Base-by-base conservation (phyloP, 139 green algal species). In the Picochlorum sp. region DNA sequence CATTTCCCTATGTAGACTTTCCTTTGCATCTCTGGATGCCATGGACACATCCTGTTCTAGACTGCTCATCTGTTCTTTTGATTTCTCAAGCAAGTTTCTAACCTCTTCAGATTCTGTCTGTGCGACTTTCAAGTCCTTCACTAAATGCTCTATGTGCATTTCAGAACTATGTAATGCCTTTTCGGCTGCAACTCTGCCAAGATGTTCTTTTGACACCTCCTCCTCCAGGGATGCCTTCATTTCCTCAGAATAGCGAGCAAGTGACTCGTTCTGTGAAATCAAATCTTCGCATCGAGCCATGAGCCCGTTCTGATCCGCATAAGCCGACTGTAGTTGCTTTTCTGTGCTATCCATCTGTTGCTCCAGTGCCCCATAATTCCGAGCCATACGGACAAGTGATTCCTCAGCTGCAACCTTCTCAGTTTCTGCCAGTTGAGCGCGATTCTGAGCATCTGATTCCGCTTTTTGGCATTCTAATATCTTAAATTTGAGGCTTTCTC, bases 21-120 rank as follows among this genome's bases (percentile, higher is more conserved):
- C 65, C 30, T 64, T 65, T 37, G 62, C 65, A 29, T 73, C 65
- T 50, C 66, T 54, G 30, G 51, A 13, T 25, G 65, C 65, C 47
- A 65, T 33, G 51, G 54, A 32, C 20, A 36, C 50, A 22, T 59
- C 52, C 20, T 41, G 12, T 22, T 59, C 52, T 5, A 59, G 24
- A 18, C 53, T 30, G 0, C n/a, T 18, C 4, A 59, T 43, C 8
- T 51, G 10, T 0, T 36, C 29, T 8, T 55, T 16, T 26, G 13
- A 26, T 36, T 16, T 24, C 8, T 32, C 30, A 20, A 33, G 16
- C 14, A 14, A 16, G 28, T 22, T 5, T 2, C 20, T 22, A 26
- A 40, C 33, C 3, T 22, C 55, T 22, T 26, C 28, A 12, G 16
- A 24, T 36, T 63, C 33, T n/a, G 12, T 22, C 33, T 63, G 39